A percentile compares a stretch with the other conserved stretches of the same genome.
These are phyloP conservation scores for Sherardia arvensis DNA, from an alignment of 257 asterid species.

Conservation along the genomic window DNA sequence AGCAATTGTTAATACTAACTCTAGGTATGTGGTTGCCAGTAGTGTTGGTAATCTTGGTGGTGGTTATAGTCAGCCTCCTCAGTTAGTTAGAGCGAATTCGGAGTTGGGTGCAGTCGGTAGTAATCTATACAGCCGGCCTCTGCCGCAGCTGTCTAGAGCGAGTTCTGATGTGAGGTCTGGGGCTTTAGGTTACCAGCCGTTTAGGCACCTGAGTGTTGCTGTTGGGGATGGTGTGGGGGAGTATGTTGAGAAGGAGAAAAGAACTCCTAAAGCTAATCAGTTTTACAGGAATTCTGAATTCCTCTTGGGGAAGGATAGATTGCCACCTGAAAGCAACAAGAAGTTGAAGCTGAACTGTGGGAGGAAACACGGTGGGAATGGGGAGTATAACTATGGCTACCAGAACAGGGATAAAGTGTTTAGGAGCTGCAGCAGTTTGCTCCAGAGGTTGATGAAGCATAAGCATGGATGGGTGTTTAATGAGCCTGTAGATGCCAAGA, in stretches of 20 bases:
- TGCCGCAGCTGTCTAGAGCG: slow-evolving; percentile 42
- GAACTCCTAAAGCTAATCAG: slow-evolving; percentile 92
- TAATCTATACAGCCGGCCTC: slow-evolving; percentile 20
- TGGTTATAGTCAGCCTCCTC: slow-evolving; percentile 21
- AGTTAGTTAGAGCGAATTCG: slow-evolving; percentile 40
- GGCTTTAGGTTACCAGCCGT: slow-evolving; percentile 33
- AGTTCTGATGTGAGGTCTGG: slow-evolving; percentile 44
- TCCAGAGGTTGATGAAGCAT: slow-evolving; percentile 84
- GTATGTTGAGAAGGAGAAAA: slow-evolving; percentile 72
- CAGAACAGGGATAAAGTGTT: slow-evolving; percentile 44
- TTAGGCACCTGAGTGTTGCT: slow-evolving; percentile 64
- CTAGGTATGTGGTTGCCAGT: slow-evolving; percentile 22
- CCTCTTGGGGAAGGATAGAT: slow-evolving; percentile 78
- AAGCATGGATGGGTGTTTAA: slow-evolving; percentile 84
- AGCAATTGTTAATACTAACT: slow-evolving; percentile 22
- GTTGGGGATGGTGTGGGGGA: slow-evolving; percentile 34
- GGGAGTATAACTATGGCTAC: slow-evolving; percentile 34
- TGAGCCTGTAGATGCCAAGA: slow-evolving; percentile 66
- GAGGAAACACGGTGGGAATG: slow-evolving; percentile 35
- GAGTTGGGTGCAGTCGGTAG: slow-evolving; percentile 40
- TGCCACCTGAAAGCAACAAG: slow-evolving; percentile 74
- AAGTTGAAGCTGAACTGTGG: slow-evolving; percentile 47
- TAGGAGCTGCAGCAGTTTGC: slow-evolving; percentile 59
- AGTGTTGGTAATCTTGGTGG: slow-evolving; percentile 32
- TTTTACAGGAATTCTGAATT: slow-evolving; percentile 76